Conservation (phyloP, 2,329 filamentous ascomycete genomes). For the Cladosporium halotolerans region DNA sequence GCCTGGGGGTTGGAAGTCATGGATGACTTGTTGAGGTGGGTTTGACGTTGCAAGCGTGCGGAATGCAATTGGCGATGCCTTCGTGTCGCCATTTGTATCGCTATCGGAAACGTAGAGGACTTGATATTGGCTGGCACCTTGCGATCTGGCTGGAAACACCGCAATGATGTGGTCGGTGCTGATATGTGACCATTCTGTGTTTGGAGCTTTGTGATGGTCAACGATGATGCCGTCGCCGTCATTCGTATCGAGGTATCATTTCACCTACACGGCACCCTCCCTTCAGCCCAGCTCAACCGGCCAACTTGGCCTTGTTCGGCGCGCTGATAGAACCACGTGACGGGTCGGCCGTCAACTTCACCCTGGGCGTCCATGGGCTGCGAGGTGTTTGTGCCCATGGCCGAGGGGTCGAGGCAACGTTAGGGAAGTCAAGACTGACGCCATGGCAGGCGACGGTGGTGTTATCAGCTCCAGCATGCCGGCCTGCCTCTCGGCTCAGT, state of each 20-base stretch:
- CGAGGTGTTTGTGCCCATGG: conserved; percentile 19
- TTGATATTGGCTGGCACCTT: conserved; percentile 14
- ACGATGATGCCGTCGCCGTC: neutral
- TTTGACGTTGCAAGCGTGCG: conserved; percentile 19
- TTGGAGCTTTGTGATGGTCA: conserved; percentile 9
- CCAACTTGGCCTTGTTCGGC: conserved; percentile 15
- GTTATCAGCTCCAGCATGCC: neutral
- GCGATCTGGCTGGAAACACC: conserved; percentile 14
- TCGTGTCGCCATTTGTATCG: conserved; percentile 14
- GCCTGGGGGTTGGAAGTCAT: conserved; percentile 17
- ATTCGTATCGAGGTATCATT: neutral
- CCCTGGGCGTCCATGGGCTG: conserved; percentile 18
- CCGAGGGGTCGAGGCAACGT: neutral
- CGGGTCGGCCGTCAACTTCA: conserved; percentile 22
- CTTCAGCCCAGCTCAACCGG: conserved; percentile 19
- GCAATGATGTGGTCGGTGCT: conserved; percentile 21
- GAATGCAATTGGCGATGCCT: conserved; percentile 17
- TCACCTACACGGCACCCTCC: conserved; percentile 18
- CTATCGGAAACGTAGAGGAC: conserved; percentile 22
- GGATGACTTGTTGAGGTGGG: conserved; percentile 20
- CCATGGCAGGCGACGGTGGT: conserved; percentile 3
- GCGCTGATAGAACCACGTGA: conserved; percentile 22
- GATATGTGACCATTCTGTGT: conserved; percentile 17
- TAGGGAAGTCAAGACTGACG: neutral
- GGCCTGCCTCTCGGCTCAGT: neutral